Base-by-base conservation (phyloP, 2,329 filamentous ascomycete species). In the Sphaerostilbella broomeana region DNA sequence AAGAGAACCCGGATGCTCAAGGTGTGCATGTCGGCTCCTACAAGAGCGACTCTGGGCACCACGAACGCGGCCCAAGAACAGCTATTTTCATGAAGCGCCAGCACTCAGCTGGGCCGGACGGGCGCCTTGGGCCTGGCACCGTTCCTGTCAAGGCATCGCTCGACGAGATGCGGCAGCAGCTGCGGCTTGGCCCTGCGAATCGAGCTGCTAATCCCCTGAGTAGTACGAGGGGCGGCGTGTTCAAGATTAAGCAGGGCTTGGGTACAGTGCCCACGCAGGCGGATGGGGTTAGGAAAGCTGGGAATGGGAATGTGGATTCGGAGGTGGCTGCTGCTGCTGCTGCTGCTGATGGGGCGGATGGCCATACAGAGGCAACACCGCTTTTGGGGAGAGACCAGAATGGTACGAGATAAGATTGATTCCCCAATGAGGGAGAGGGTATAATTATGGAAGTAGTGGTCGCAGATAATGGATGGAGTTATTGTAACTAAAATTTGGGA, bases 121-220 rank as follows among this genome's bases (percentile, higher is more conserved):
- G 75, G 16, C 67, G 68, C 34, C 49, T 63, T 19, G 56, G 67
- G n/a, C 63, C 60, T 26, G 63, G 64, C 1, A 63, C 69, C 0
- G 65, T 81, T 6, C 65, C 77, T 2, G 65, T 81, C 5, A 73
- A 77, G 49, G 72, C 75, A 5, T 81, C 77, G 36, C 63, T 79
- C 20, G 70, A 76, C 36, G 77, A 83, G 36, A 76, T 81, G 63
- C 71, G 69, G 51, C 70, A 77, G 51, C 75, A 81, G 48, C 64
- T 84, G 30, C 79, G 77, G 47, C 72, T 84, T 0, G 79, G 79
- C 1, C 80, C 80, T 0, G 81, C 79, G 1, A 84, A 84, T 52
- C 72, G 74, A 15, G 80, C 80, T 5, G 72, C 73, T 12, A 77
- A 79, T 40, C 80, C 80, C 2, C 55, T 54, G 15, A 77, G 74